Conservation (phyloP, 2,329 filamentous ascomycete genomes). For the Monilinia polystroma region DNA sequence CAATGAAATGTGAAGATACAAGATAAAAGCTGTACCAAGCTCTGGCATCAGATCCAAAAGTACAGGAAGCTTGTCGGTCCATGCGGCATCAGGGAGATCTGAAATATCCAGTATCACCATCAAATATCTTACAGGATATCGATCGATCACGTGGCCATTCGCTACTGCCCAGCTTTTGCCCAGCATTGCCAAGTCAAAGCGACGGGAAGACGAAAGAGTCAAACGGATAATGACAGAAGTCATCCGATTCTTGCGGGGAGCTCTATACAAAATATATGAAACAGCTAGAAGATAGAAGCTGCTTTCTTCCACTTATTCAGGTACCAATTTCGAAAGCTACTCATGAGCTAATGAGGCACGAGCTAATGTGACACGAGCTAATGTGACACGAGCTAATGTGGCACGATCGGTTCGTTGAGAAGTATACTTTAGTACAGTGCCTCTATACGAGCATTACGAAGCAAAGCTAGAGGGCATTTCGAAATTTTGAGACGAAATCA, state of each 20-base stretch:
- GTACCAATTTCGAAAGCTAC: too few species aligned
- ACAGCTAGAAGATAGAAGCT: neutral
- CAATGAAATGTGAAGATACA: neutral
- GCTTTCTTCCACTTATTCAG: neutral
- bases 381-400: too few species aligned
- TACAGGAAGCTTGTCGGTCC: neutral
- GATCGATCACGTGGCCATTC: neutral
- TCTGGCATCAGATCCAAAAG: neutral
- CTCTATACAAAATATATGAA: neutral
- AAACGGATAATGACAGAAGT: neutral
- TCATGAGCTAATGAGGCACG: too few species aligned
- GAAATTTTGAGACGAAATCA: neutral
- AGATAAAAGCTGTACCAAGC: too few species aligned
- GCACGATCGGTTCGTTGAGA: neutral
- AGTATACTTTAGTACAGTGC: neutral
- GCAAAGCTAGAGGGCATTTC: neutral
- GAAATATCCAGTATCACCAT: neutral
- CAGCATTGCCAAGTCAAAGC: neutral
- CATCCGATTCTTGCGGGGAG: neutral
- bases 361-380: too few species aligned
- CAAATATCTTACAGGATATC: neutral
- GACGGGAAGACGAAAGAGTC: neutral
- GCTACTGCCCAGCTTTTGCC: constrained; percentile 5
- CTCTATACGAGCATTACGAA: neutral
- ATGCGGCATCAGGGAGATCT: neutral